Conservation (phyloP, 768 basidiomycete genomes). For the Leccinum ochraceum region DNA sequence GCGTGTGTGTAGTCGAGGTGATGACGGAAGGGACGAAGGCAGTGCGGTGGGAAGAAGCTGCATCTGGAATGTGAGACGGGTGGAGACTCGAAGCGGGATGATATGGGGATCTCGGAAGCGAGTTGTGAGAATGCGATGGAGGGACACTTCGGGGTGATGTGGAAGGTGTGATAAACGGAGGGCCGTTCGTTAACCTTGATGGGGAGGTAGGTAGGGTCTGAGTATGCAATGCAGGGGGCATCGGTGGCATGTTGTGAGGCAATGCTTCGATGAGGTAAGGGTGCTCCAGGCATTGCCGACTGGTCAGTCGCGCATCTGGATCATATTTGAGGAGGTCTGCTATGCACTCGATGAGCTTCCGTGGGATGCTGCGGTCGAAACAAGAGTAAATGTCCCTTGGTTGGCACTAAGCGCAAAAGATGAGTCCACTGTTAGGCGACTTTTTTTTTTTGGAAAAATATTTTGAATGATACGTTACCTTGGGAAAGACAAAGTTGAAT, state of each 20-base stretch:
- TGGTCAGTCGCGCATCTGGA: constrained; percentile 82
- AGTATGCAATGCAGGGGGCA: constrained; percentile 52
- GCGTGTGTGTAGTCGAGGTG: constrained; percentile 32
- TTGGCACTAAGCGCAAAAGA: constrained; percentile 44
- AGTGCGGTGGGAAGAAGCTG: constrained; percentile 53
- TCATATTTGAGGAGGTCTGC: constrained; percentile 91
- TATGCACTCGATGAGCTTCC: constrained; percentile 88
- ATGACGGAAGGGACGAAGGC: constrained; percentile 48
- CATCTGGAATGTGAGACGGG: constrained; percentile 45
- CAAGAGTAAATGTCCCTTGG: constrained; percentile 70
- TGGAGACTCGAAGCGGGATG: constrained; percentile 40
- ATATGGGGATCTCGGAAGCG: constrained; percentile 40
- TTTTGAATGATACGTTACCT: constrained; percentile 48
- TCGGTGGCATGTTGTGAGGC: constrained; percentile 63
- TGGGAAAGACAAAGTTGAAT: constrained; percentile 87
- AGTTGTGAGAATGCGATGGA: constrained; percentile 53
- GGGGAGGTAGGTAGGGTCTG: constrained; percentile 40
- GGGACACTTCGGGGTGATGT: constrained; percentile 45
- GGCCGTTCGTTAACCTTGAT: constrained; percentile 38
- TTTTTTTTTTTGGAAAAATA: neutral
- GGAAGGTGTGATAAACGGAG: constrained; percentile 41
- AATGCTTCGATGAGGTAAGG: constrained; percentile 83
- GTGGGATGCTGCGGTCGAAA: constrained; percentile 78
- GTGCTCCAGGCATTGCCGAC: constrained; percentile 84
- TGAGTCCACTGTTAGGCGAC: constrained; percentile 4